Evolutionary conservation across 805 yeast genomes (phyloP).

Genomic region (Saccharomyces cerevisiae): DNA sequence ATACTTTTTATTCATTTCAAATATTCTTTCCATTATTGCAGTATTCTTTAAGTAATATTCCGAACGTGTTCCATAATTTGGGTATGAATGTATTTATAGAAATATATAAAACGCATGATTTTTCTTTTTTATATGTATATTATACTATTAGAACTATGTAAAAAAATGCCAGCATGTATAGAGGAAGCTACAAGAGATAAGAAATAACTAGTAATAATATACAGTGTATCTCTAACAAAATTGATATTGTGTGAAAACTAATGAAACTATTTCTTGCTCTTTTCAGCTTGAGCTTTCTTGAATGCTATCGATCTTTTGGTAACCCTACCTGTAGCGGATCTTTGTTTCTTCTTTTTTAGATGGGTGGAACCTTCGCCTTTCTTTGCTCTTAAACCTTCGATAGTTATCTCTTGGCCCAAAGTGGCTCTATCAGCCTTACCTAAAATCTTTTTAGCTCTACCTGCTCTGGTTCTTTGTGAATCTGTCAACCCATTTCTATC

Average conservation of each 20-base stretch:
- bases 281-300: constrained; percentile 25
- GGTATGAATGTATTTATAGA: neutral
- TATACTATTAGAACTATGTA: neutral
- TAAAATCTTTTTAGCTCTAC: constrained; percentile 67
- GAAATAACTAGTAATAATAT: neutral
- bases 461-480: constrained; percentile 65
- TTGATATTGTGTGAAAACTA: neutral
- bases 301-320: constrained; percentile 38
- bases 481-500: constrained; percentile 38
- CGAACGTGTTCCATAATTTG: neutral
- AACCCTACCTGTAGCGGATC: constrained; percentile 41
- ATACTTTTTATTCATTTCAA: neutral
- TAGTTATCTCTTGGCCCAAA: constrained; percentile 44
- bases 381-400: constrained; percentile 74
- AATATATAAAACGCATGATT: neutral
- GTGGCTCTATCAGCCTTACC: constrained; percentile 75
- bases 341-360: constrained; percentile 44
- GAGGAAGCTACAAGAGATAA: neutral
- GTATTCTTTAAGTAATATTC: neutral
- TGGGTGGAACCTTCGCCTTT: constrained; percentile 58
- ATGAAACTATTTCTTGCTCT: constrained; percentile 1
- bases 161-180: neutral
- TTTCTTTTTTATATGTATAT: neutral
- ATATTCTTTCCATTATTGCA: neutral
- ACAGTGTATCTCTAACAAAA: neutral